Percentiles rank a stretch among this genome's conserved stretches.
Conservation (phyloP, 805 yeast species). For the Lipomyces spencermartinsiae region DNA sequence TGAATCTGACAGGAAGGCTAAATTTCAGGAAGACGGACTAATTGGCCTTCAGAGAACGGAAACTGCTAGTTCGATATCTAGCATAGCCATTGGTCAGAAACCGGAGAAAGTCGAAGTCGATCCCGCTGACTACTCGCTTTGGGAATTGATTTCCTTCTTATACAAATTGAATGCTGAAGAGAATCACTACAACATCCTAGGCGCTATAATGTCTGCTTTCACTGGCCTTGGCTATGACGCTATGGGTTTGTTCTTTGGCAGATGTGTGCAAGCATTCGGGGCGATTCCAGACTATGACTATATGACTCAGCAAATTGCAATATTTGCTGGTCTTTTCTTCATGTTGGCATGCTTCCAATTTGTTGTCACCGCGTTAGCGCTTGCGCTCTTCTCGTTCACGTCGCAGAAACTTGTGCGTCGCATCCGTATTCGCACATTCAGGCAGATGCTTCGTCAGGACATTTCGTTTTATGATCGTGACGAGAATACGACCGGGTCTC, state of each 20-base stretch:
- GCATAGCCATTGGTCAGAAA: slow-evolving; percentile 5
- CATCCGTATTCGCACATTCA: slow-evolving; percentile 39
- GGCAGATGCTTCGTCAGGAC: slow-evolving; percentile 42
- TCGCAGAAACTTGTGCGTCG: slow-evolving; percentile 39
- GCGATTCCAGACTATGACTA: slow-evolving; percentile 43
- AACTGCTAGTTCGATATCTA: slow-evolving; percentile 25
- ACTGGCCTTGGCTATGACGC: slow-evolving; percentile 50
- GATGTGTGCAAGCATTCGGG: slow-evolving; percentile 44
- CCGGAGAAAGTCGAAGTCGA: not conserved
- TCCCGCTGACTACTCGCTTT: not conserved
- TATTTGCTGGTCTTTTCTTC: slow-evolving; percentile 39
- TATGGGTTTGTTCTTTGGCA: slow-evolving; percentile 49
- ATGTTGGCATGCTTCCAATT: slow-evolving; percentile 42
- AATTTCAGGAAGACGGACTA: slow-evolving; percentile 3
- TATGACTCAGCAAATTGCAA: slow-evolving; percentile 41
- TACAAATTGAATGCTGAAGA: slow-evolving; percentile 23
- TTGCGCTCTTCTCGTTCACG: slow-evolving; percentile 28
- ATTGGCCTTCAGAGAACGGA: slow-evolving; percentile 23
- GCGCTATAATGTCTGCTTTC: slow-evolving; percentile 37
- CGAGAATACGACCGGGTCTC: slow-evolving; percentile 42
- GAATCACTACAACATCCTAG: slow-evolving; percentile 13
- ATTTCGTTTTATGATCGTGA: slow-evolving; percentile 42
- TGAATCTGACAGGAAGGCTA: not conserved
- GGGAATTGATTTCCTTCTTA: slow-evolving; percentile 14
- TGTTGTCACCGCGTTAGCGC: slow-evolving; percentile 13